Percentiles rank a stretch among this genome's conserved stretches.
phyloP scores from a whole-genome alignment of 2,329 filamentous ascomycete species.

The Metarhizium robertsii region DNA sequence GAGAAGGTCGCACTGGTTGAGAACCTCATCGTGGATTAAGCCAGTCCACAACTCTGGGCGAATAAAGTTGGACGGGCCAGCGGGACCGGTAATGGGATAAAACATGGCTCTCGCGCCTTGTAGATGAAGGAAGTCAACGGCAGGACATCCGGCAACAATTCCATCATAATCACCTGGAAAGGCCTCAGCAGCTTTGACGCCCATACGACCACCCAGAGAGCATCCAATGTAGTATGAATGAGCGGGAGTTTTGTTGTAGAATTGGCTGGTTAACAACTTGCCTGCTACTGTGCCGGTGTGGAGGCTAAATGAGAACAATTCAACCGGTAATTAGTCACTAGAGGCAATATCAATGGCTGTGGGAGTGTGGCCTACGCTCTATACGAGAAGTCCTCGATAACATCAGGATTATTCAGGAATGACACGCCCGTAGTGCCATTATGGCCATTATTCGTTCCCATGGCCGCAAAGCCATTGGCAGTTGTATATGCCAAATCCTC shows the following conservation, averaged over 20 bases:
- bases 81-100: conserved; percentile 29
- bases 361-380: conserved; percentile 11
- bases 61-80: conserved; percentile 17
- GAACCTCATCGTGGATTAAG: conserved; percentile 13
- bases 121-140: conserved; percentile 26
- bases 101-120: conserved; percentile 31
- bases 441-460: conserved; percentile 42
- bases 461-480: conserved; percentile 33
- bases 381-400: conserved; percentile 26
- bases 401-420: conserved; percentile 26
- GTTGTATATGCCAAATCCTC: conserved; percentile 35
- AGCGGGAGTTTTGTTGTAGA: conserved; percentile 30
- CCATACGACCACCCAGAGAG: conserved; percentile 50
- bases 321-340: background rate
- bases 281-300: conserved; percentile 40
- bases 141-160: conserved; percentile 39
- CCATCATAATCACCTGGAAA: conserved; percentile 51
- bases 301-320: conserved; percentile 7
- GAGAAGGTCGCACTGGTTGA: conserved; percentile 37
- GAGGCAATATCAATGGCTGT: background rate
- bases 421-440: conserved; percentile 28
- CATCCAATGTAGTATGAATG: conserved; percentile 50
- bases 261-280: conserved; percentile 35
- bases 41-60: conserved; percentile 11
- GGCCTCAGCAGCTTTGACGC: conserved; percentile 40